Base-by-base conservation (phyloP, 345 rosid species). In the Bruguiera gymnorhiza region DNA sequence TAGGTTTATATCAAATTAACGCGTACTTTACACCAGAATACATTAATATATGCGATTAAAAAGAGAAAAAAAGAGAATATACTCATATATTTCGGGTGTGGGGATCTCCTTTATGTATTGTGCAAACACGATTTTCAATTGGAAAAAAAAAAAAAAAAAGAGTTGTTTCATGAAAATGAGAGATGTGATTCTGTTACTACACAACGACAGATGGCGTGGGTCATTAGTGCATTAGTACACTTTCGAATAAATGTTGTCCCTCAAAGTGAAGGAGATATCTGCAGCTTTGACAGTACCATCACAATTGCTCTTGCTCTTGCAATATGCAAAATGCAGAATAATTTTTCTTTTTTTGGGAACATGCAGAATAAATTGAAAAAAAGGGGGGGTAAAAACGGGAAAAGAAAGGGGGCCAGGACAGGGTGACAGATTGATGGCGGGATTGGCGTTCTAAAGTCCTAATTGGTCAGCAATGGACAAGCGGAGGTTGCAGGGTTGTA, bases 381-480 rank as follows among this genome's bases (percentile, higher is more conserved):
- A 13, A 2, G 1, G 2, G 5, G 19, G 50, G 50, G 18, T 13
- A 43, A 43, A 13, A 13, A 43, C 18, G 4, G 50, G 31, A 37
- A 30, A 11, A 16, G 7, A 53, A 56, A 31, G 15, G 32, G 20
- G 2, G 27, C 20, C 16, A 59, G 18, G 4, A 15, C 16, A 19
- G 6, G 60, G 51, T 23, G 11, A 65, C 60, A 54, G 63, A 76
- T 61, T 68, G 70, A 67, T 63, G 76, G 73, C 73, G 82, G 73
- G 78, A 74, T 70, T 77, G 70, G 66, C 75, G 78, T 75, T 75
- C 83, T 21, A 59, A 67, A 26, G 43, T 74, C 57, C n/a, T 13
- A 46, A 29, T 52, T 23, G 60, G 8, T 53, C 60, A 3, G 29
- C 59, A 7, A 10, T 51, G 6, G 18, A 43, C 50, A 43, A 43